Percentiles rank a stretch among this genome's conserved stretches.
Evolutionary conservation across 768 basidiomycete genomes (phyloP).

Genomic region (Porpolomopsis calyptriformis): DNA sequence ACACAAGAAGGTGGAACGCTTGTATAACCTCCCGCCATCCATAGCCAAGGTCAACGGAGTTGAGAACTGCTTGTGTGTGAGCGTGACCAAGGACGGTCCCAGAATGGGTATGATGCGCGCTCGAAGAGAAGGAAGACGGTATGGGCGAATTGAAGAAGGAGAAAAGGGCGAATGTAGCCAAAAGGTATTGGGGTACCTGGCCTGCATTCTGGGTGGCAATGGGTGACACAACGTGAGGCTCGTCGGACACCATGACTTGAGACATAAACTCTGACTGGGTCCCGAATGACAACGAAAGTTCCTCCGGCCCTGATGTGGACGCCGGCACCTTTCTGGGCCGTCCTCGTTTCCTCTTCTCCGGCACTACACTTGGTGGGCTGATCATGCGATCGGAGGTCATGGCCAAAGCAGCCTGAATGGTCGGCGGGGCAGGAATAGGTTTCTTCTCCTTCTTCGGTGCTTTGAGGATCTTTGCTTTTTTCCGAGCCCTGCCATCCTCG

Average conservation of each 20-base stretch:
- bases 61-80: conserved; percentile 13
- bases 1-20: conserved; percentile 54
- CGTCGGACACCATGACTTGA: background rate
- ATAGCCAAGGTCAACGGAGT: conserved; percentile 21
- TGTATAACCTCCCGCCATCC: conserved; percentile 48
- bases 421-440: conserved; percentile 18
- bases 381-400: background rate
- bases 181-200: conserved; percentile 54
- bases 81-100: conserved; percentile 42
- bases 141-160: conserved; percentile 77
- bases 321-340: conserved; percentile 65
- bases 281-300: conserved; percentile 21
- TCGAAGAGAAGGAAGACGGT: conserved; percentile 30
- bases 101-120: conserved; percentile 37
- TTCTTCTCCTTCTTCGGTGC: conserved; percentile 30
- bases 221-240: conserved; percentile 1
- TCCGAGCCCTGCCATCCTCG: conserved; percentile 45
- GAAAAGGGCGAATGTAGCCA: conserved; percentile 76
- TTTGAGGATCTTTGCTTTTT: conserved; percentile 39
- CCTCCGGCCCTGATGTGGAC: conserved; percentile 13
- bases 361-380: conserved; percentile 22
- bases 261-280: conserved; percentile 14
- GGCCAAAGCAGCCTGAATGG: conserved; percentile 18
- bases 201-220: conserved; percentile 9
- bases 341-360: conserved; percentile 78